Evolutionary conservation across 2,329 filamentous ascomycete species (phyloP), one percentile per base, ranked within the genome.

Genomic region (Sphaerulina populicola): DNA sequence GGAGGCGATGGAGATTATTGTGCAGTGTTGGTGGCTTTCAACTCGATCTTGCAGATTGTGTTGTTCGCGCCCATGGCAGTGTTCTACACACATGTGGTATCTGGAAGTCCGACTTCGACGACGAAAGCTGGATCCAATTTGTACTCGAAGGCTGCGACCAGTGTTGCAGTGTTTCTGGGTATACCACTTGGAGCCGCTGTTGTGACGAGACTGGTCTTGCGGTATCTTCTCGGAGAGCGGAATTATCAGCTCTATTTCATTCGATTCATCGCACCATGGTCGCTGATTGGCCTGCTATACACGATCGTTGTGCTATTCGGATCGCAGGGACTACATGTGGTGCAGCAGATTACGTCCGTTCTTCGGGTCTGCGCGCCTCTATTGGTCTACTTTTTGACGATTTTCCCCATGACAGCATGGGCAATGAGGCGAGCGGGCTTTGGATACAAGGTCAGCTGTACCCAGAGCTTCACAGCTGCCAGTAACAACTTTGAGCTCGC

Each of bases 401-500:
- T 93, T 50, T 95, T 94, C 71, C 79, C 81, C 43, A 61, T 74
- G 2, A 93, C 87, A 0, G 71, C 93, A 1, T 72, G 72, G 39
- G 69, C 82, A 1, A 77, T 80, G 2, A 74, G 76, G 44, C 76
- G 74, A n/a, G 69, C 84, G n/a, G 85, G 87, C 0, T 89, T 89
- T 52, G 81, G 80, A 0, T 94, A 94, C 64, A 76, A 76, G 33
- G 66, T 89, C 0, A 77, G 78, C 1, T 76, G 78, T 9, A 91
- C 88, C 1, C 88, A 94, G 69, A 89, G 86, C 64, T 93, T 94
- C 62, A 94, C 87, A 0, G 90, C 88, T 0, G 86, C 87, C 1
- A 94, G 88, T 66, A 95, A 95, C 64, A 94, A 95, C 65, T 95
- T 95, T 62, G 89, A 95, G 71, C 72, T 95, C 21, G 88, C 89